Conservation (phyloP, 1,284 basidiomycete species). For the Leccinum holopus region DNA sequence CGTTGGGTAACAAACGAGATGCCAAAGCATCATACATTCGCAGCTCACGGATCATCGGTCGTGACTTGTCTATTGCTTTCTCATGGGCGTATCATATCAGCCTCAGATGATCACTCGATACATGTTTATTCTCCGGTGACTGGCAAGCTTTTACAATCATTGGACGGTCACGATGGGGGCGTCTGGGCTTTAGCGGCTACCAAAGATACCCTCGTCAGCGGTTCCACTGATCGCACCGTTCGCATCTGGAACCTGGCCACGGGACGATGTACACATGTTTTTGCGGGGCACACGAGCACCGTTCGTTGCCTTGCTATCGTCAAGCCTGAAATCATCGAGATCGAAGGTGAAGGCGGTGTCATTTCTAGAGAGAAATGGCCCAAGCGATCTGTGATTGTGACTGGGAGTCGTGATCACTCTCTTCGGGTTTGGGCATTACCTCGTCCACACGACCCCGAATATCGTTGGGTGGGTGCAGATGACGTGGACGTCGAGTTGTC, state of each 20-base stretch:
- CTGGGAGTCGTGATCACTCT: conserved; percentile 89
- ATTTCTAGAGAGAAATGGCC: conserved; percentile 75
- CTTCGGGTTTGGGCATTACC: conserved; percentile 90
- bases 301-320: conserved; percentile 90
- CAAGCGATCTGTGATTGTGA: conserved; percentile 86
- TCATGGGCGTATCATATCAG: conserved; percentile 89
- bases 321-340: conserved; percentile 78
- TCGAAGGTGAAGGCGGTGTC: conserved; percentile 59
- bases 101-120: conserved; percentile 92
- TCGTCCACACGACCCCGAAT: conserved; percentile 72
- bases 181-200: conserved; percentile 91
- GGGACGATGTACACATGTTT: conserved; percentile 83
- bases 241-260: conserved; percentile 88
- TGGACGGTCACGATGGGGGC: conserved; percentile 91
- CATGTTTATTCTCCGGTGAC: conserved; percentile 85
- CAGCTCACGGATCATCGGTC: conserved; percentile 85
- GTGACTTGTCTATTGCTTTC: conserved; percentile 95
- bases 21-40: conserved; percentile 76
- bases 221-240: conserved; percentile 92
- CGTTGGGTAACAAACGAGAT: conserved; percentile 76
- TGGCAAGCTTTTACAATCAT: conserved; percentile 69
- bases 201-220: conserved; percentile 87
- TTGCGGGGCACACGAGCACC: conserved; percentile 92
- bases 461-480: conserved; percentile 68
- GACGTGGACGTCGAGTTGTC: conserved; percentile 66